Evolutionary conservation across 2,329 filamentous ascomycete genomes (phyloP), one percentile per base, ranked within the genome.

Genomic region (Didymella pinodella): DNA sequence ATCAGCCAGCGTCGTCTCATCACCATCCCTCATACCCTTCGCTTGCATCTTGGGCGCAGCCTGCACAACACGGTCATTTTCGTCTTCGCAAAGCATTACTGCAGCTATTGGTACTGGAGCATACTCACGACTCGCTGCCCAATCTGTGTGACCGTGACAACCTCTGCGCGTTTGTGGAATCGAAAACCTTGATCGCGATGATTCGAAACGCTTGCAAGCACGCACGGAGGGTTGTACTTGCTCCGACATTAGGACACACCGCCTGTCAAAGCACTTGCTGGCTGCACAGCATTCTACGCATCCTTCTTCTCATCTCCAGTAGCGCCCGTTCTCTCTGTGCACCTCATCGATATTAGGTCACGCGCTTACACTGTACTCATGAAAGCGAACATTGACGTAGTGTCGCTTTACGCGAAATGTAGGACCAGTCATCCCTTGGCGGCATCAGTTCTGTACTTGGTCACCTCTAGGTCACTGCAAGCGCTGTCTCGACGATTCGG

Each of bases 291-390:
- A 4, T 11, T 1, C n/a, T 41, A 16, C n/a, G n/a, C 2, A 18
- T 2, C 12, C 22, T 29, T 8, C 41, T n/a, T 22, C 20, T 45
- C 20, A 25, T 26, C 12, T 10, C 20, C 41, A 29, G n/a, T 34
- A 54, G 18, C 25, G 51, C 12, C 36, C 29, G 43, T 8, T 38
- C 3, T 12, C 11, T 18, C 16, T 22, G 22, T 36, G 34, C 48
- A 52, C 43, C 43, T 48, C 48, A 47, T 44, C 43, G 48, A 8
- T 51, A 2, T 14, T n/a, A 38, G 26, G n/a, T 48, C 48, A 57
- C 29, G 34, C 26, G 43, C 28, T 48, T 22, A 36, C 20, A 29
- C 28, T 28, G 18, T 50, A 22, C 26, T 26, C 41, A 34, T 7
- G 14, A 20, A n/a, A 18, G 11, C 34, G 26, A 20, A 28, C 40